Percentiles rank a stretch among this genome's conserved stretches.
Evolutionary conservation across 176 grass and related monocot genomes (phyloP).

Genomic region (Aegilops sharonensis): DNA sequence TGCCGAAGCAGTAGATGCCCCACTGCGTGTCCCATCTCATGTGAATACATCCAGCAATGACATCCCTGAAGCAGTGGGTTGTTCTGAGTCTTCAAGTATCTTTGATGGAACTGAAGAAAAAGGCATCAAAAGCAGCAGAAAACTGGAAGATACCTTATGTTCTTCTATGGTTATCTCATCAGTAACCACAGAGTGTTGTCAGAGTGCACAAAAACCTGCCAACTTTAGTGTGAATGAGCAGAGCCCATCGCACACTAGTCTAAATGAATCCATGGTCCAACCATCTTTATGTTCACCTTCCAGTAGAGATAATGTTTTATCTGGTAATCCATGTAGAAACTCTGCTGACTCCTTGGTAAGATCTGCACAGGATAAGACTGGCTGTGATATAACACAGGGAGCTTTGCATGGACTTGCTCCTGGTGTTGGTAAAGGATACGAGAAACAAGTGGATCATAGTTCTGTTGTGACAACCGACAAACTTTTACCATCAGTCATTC

Average conservation of each 20-base stretch:
- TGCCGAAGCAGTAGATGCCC: conserved; percentile 21
- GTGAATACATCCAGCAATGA: conserved; percentile 23
- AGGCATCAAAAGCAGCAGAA: conserved; percentile 19
- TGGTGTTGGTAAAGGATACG: conserved; percentile 20
- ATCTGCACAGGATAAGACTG: conserved; percentile 35
- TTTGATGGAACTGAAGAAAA: conserved; percentile 27
- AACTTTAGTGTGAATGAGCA: conserved; percentile 18
- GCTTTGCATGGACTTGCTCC: conserved; percentile 8
- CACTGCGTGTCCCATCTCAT: conserved; percentile 25
- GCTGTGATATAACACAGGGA: conserved; percentile 7
- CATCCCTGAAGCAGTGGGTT: conserved; percentile 39
- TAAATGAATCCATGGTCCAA: conserved; percentile 28
- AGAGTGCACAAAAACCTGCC: conserved; percentile 35
- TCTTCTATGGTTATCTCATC: conserved; percentile 20
- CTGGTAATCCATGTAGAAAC: conserved; percentile 24
- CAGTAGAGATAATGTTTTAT: conserved; percentile 29
- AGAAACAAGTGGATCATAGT: conserved; percentile 34
- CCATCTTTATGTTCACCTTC: conserved; percentile 31
- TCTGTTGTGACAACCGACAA: conserved; percentile 30
- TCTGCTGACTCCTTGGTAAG: conserved; percentile 34
- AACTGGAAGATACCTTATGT: conserved; percentile 23
- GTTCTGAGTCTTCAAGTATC: conserved; percentile 26
- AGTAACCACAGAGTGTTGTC: conserved; percentile 27
- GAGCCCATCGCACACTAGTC: conserved; percentile 8
- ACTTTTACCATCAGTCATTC: conserved; percentile 33